These are phyloP conservation scores for Lentinula aciculospora DNA, from an alignment of 768 basidiomycete species.

Conservation along the genomic window DNA sequence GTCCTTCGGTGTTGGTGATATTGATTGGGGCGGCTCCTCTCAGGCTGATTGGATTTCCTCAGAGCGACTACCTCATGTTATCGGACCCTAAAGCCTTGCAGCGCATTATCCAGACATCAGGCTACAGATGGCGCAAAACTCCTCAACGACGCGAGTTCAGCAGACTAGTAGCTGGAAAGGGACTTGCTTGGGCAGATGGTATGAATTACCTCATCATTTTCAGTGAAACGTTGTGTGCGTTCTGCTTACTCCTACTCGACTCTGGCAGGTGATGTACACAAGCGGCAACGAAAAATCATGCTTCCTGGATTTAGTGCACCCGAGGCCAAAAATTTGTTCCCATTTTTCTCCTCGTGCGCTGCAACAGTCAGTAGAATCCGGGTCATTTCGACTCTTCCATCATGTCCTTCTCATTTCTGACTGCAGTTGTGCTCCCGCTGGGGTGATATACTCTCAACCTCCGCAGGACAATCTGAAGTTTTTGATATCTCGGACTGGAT, in stretches of 20 bases:
- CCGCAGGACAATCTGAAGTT: constrained; percentile 8
- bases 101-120: constrained; percentile 24
- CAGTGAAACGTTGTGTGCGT: too few relatives aligned
- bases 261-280: constrained; percentile 19
- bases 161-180: constrained; percentile 19
- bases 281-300: constrained; percentile 27
- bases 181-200: constrained; percentile 25
- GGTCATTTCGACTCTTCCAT: not conserved
- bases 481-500: constrained; percentile 23
- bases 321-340: constrained; percentile 21
- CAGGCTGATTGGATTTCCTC: not conserved
- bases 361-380: constrained; percentile 14
- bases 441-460: constrained; percentile 19
- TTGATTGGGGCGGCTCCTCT: not conserved
- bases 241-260: too few relatives aligned
- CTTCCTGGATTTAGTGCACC: constrained; percentile 24
- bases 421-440: constrained; percentile 20
- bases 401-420: too few relatives aligned
- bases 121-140: constrained; percentile 23
- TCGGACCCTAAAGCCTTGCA: constrained; percentile 27
- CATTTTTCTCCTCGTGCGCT: constrained; percentile 22
- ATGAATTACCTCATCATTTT: not conserved
- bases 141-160: constrained; percentile 13
- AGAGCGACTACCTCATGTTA: constrained; percentile 25
- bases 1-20: not conserved